Base-by-base conservation (phyloP, 805 yeast genomes). In the Peterozyma xylosa region DNA sequence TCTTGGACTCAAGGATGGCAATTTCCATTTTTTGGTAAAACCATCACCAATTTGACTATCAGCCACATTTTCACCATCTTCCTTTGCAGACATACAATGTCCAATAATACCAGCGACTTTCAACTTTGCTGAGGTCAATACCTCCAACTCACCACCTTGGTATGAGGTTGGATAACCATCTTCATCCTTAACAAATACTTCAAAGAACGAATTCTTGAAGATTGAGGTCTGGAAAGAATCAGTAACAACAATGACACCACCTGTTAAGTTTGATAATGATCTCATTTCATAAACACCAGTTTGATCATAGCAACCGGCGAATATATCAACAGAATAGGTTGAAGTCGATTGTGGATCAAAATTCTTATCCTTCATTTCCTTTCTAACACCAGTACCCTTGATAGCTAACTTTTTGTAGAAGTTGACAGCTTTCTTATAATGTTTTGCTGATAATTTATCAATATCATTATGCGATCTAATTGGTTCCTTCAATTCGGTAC, bases 391-490 rank as follows among this genome's bases (percentile, higher is more conserved):
- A 39, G 91, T 76, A 33, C 86, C 86, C 52, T 81, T 82, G 37
- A 77, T 73, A 34, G 95, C 84, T 39, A 90, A 61, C 34, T 71
- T 67, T 49, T 85, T 90, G 63, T 89, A 90, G 58, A 79, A 89
- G 62, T 86, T 82, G 54, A 74, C 76, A 9, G 96, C 95, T 62
- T 86, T 86, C 57, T 86, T 83, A 68, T 80, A 86, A 61, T 89
- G 96, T 58, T 82, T 82, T 45, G 96, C 95, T 41, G 74, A 65
- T 55, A 91, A 97, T 52, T 89, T 82, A 62, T 93, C 98, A 52
- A 93, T 86, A 62, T 93, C 99, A 57, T 86, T 87, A 66, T 93
- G 99, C 9, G 99, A 93, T 71, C 99, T 80, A 55, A 93, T 85
- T 40, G 99, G 96, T 65, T 93, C 99, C 60, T 86, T 86, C 61